Percentiles rank a stretch among this genome's conserved stretches.
These are phyloP conservation scores for Lojkania enalia DNA, from an alignment of 2,329 filamentous ascomycete genomes.

Conservation along the genomic window DNA sequence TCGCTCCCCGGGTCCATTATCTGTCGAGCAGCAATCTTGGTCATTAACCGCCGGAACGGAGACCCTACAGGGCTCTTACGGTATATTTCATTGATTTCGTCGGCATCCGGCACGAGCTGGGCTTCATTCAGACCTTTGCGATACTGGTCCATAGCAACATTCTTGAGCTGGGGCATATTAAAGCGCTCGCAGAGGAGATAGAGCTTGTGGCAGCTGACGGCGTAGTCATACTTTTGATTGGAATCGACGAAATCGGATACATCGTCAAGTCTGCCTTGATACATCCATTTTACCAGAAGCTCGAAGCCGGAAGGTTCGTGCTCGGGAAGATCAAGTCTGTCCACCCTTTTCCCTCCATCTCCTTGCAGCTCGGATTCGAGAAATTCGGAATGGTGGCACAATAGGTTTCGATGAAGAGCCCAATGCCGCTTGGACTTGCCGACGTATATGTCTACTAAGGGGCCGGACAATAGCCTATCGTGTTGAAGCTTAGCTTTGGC, in stretches of 20 bases:
- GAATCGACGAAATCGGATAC: slow-evolving; percentile 50
- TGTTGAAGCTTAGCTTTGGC: slow-evolving; percentile 51
- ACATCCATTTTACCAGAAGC: slow-evolving; percentile 60
- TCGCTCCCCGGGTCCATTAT: slow-evolving; percentile 60
- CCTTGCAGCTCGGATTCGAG: slow-evolving; percentile 46
- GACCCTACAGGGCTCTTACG: slow-evolving; percentile 49
- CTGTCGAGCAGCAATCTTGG: slow-evolving; percentile 59
- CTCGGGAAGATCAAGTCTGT: slow-evolving; percentile 53
- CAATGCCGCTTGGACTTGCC: slow-evolving; percentile 53
- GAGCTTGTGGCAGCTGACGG: slow-evolving; percentile 57
- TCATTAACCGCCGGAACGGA: slow-evolving; percentile 56
- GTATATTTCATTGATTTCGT: slow-evolving; percentile 60
- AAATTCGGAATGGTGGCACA: slow-evolving; percentile 57
- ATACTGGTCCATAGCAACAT: slow-evolving; percentile 59
- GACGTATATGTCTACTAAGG: slow-evolving; percentile 57
- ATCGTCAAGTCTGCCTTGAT: slow-evolving; percentile 58
- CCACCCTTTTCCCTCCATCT: slow-evolving; percentile 41
- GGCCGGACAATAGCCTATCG: slow-evolving; percentile 58
- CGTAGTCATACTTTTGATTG: slow-evolving; percentile 58
- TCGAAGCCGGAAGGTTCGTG: slow-evolving; percentile 58
- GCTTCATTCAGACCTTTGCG: slow-evolving; percentile 54
- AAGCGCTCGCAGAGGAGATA: slow-evolving; percentile 58
- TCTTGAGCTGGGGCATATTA: slow-evolving; percentile 55
- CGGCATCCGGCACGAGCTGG: slow-evolving; percentile 57
- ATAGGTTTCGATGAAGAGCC: slow-evolving; percentile 57